Conservation (phyloP, 2,329 filamentous ascomycete species). For the Talaromyces pinophilus region DNA sequence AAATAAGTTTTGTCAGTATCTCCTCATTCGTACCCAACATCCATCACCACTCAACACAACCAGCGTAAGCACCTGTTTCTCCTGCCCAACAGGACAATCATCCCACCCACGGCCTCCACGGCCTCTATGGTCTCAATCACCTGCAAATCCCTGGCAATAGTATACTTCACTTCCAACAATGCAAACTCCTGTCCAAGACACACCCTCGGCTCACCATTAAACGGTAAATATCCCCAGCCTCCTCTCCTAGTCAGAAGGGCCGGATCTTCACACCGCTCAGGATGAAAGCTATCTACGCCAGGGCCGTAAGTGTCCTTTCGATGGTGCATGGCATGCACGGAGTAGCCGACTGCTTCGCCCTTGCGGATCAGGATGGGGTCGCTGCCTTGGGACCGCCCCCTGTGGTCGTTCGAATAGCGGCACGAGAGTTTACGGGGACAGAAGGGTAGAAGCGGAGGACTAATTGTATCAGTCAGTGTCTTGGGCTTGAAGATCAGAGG, state of each 20-base stretch:
- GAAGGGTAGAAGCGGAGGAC: constrained; percentile 48
- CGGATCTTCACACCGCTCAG: constrained; percentile 18
- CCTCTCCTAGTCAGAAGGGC: neutral
- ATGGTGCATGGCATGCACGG: constrained; percentile 71
- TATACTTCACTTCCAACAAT: neutral
- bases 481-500: no score
- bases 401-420: constrained; percentile 43
- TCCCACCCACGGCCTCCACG: no score
- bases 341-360: constrained; percentile 67
- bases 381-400: constrained; percentile 62
- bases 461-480: neutral
- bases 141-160: neutral
- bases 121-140: neutral
- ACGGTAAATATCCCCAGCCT: neutral
- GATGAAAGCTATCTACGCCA: constrained; percentile 39
- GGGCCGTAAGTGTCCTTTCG: constrained; percentile 53
- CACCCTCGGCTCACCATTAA: neutral
- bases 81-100: neutral
- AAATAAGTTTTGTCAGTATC: neutral
- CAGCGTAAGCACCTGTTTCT: neutral
- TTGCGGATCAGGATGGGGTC: constrained; percentile 66
- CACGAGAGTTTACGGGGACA: constrained; percentile 49
- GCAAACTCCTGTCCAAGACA: constrained; percentile 3
- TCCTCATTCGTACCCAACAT: neutral
- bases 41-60: neutral